Evolutionary conservation across 352 stramenopile genomes (phyloP).

Genomic region (Globisporangium abappressorium): DNA sequence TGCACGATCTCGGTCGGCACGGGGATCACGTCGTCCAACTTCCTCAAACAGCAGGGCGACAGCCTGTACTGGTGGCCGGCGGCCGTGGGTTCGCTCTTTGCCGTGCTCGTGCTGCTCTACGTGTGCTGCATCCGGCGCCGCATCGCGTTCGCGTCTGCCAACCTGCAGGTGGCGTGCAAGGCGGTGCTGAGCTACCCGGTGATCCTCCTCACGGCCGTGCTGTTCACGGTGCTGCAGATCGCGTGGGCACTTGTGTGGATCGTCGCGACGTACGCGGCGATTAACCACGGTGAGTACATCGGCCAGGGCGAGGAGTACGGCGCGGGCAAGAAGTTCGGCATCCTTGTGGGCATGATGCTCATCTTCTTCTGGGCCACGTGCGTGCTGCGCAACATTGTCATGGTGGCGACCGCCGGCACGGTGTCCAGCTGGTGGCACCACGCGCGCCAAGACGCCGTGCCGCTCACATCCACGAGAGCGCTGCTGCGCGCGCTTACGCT

Average conservation of each 20-base stretch:
- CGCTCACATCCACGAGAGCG: conserved; percentile 42
- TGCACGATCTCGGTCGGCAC: conserved; percentile 38
- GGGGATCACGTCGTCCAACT: conserved; percentile 34
- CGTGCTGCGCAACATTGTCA: conserved; percentile 78
- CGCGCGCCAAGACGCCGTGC: conserved; percentile 38
- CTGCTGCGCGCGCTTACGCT: conserved; percentile 59
- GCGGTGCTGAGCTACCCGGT: conserved; percentile 75
- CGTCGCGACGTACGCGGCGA: conserved; percentile 57
- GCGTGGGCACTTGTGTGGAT: conserved; percentile 78
- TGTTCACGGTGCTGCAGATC: conserved; percentile 71
- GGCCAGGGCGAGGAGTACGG: conserved; percentile 29
- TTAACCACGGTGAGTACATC: conserved; percentile 54
- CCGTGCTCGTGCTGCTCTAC: conserved; percentile 45
- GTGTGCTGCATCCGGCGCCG: conserved; percentile 53
- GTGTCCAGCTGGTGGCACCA: conserved; percentile 86
- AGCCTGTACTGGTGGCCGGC: conserved; percentile 51
- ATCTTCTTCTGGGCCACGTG: conserved; percentile 81
- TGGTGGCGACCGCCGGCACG: conserved; percentile 74
- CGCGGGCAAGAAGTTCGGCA: conserved; percentile 31
- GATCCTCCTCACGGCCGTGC: conserved; percentile 61
- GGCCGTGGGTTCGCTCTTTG: conserved; percentile 36
- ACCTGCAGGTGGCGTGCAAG: conserved; percentile 73
- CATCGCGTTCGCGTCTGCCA: conserved; percentile 78
- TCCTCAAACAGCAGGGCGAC: conserved; percentile 39
- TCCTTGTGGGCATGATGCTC: conserved; percentile 59